Conservation (phyloP, 805 yeast genomes). For the Wickerhamomyces bisporus region DNA sequence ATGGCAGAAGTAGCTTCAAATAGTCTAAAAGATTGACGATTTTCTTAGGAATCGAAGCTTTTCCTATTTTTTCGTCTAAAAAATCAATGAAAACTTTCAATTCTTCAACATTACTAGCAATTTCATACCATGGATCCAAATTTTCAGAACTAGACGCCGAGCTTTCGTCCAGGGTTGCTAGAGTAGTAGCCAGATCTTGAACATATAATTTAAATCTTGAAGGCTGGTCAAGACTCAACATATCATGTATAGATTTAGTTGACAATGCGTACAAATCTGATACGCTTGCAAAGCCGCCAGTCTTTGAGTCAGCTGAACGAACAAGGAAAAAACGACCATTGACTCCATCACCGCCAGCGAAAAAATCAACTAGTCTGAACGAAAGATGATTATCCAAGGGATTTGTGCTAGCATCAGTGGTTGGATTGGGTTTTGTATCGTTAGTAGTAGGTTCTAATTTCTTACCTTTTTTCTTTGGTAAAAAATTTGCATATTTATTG, state of each 20-base stretch:
- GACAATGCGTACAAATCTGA: slow-evolving; percentile 10
- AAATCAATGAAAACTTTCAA: slow-evolving; percentile 12
- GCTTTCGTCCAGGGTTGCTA: no score
- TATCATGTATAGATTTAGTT: slow-evolving; percentile 7
- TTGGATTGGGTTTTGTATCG: slow-evolving; percentile 1
- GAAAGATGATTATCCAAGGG: slow-evolving; percentile 17
- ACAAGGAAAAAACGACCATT: slow-evolving; percentile 22
- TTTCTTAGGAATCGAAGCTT: slow-evolving; percentile 1
- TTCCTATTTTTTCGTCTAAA: slow-evolving; percentile 4
- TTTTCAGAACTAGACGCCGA: no score
- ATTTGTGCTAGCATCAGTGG: slow-evolving; percentile 15
- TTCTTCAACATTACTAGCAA: slow-evolving; percentile 14
- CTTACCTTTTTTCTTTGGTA: slow-evolving; percentile 6
- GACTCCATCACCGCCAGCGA: slow-evolving; percentile 23
- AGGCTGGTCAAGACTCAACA: slow-evolving; percentile 12
- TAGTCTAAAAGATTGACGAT: slow-evolving; percentile 9
- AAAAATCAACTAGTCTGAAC: slow-evolving; percentile 22
- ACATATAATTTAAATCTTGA: slow-evolving; percentile 24
- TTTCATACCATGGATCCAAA: slow-evolving; percentile 25
- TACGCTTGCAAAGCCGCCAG: slow-evolving; percentile 13
- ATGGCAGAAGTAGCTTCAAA: slow-evolving; percentile 10
- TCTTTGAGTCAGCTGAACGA: slow-evolving; percentile 15
- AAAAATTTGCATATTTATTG: slow-evolving; percentile 4
- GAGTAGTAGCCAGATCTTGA: slow-evolving; percentile 20
- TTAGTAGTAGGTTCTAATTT: slow-evolving; percentile 6